Evolutionary conservation across 306 rosid species (phyloP), one percentile per base, ranked within the genome.

Genomic region (Crotalaria pallida): DNA sequence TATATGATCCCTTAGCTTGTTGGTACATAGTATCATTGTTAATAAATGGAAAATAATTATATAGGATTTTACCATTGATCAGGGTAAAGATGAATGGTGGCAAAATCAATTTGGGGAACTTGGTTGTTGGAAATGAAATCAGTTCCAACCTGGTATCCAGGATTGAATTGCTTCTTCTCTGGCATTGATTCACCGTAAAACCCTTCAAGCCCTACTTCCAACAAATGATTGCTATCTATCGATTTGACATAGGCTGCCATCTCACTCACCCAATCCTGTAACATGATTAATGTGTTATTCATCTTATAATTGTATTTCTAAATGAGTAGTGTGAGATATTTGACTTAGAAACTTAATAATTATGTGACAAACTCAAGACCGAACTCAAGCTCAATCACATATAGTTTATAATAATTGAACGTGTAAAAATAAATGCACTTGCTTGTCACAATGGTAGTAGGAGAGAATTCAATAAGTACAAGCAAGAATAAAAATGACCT

Each of bases 61-160:
- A n/a, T 6, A 6, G 10, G 11, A 44, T 15, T 64, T 64, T 79
- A 83, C 87, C 87, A 83, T 57, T 56, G 70, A 0, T 77, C 80
- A 17, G 86, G 78, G 51, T 82, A 82, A n/a, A 82, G 16, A 66
- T 82, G 86, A 13, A 82, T 82, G 56, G 81, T 51, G 24, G 83
- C 23, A 15, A 75, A 83, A 67, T 83, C 84, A 0, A 79, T 56
- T 79, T 75, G 8, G 1, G 77, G 79, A 66, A 83, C 51, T 57
- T 26, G 84, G 24, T 79, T 83, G 73, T 83, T 83, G 22, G 84
- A 66, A 33, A 83, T 79, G 55, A 83, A 83, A 83, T 79, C 84
- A n/a, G 84, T 83, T 50, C 87, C 84, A 27, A 40, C 65, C 75
- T 34, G 8, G 50, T 45, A 51, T 5, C 78, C 78, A 2, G 83